Percentiles rank a stretch among this genome's conserved stretches.
Evolutionary conservation across 345 rosid species (phyloP).

Genomic region (Linum lewisii): DNA sequence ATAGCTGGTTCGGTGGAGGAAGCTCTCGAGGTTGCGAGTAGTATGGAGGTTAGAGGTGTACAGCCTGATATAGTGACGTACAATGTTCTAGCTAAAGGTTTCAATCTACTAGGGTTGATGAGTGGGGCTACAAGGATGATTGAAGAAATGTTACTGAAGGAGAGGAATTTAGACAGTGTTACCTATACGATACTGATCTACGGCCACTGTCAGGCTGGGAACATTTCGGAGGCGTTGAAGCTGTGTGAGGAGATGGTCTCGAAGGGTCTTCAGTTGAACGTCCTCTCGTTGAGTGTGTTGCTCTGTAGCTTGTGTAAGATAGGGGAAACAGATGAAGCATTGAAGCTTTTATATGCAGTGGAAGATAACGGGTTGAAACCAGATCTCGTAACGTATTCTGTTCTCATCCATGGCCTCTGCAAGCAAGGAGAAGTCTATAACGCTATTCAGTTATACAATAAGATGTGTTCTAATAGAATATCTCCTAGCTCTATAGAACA

Average conservation of each 20-base stretch:
- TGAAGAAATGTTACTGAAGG: slow-evolving; percentile 35
- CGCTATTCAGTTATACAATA: slow-evolving; percentile 43
- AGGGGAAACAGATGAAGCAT: slow-evolving; percentile 41
- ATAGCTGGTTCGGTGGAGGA: slow-evolving; percentile 61
- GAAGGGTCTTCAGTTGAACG: slow-evolving; percentile 34
- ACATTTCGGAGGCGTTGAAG: slow-evolving; percentile 43
- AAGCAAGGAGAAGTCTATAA: slow-evolving; percentile 48
- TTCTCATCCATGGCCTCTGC: slow-evolving; percentile 66
- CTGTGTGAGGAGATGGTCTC: slow-evolving; percentile 50
- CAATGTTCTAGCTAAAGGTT: slow-evolving; percentile 55
- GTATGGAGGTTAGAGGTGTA: slow-evolving; percentile 55
- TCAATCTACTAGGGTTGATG: slow-evolving; percentile 42
- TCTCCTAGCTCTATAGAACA: slow-evolving; percentile 33
- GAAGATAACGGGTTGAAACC: slow-evolving; percentile 37
- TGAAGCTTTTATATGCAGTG: slow-evolving; percentile 39
- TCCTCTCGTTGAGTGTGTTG: slow-evolving; percentile 39
- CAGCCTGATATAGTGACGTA: slow-evolving; percentile 66
- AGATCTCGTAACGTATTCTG: slow-evolving; percentile 54
- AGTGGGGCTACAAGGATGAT: slow-evolving; percentile 36
- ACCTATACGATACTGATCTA: slow-evolving; percentile 44
- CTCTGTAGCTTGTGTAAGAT: slow-evolving; percentile 62
- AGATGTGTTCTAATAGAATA: slow-evolving; percentile 41
- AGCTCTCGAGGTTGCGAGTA: slow-evolving; percentile 42
- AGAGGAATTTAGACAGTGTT: slow-evolving; percentile 48
- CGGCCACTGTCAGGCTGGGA: slow-evolving; percentile 51